Base-by-base conservation (phyloP, 768 basidiomycete species). In the Dictyophora rubrovolvata region DNA sequence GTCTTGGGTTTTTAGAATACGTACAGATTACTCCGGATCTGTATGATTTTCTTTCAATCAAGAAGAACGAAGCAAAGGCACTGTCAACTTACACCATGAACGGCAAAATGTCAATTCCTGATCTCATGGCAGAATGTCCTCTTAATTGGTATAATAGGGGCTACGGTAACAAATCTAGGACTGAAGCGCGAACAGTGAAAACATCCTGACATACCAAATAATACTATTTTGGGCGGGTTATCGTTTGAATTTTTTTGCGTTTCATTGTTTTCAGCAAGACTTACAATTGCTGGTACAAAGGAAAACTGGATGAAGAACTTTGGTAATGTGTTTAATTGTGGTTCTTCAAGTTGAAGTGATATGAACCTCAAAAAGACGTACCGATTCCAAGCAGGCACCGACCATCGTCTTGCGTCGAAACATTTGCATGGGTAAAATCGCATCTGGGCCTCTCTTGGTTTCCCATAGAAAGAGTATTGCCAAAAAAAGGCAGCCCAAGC, bases 51-150 rank as follows among this genome's bases (percentile, higher is more conserved):
- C 28, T 28, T 20, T 56, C 48, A 68, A 69, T 46, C 67, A 67
- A 47, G 65, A 34, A 69, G 8, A n/a, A 14, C 22, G n/a, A n/a
- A n/a, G 53, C 14, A 36, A 4, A 36, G 36, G 4, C 16, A 33
- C 17, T 36, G 20, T 69, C 65, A 47, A 71, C 65, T 12, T 65
- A 63, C 54, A 72, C 56, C 68, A 72, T 70, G 66, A 70, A 74
- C 1, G 72, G 69, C 16, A 77, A 65, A 58, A 75, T 74, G 63
- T 74, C 71, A 53, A 75, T 69, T 36, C 74, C 75, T 9, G 69
- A 68, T 59, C 71, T 67, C 37, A 69, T 70, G 1, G 75, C 70
- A 1, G 71, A 65, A 56, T 70, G 72, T 18, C 69, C 69, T 46
- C 65, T 66, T 17, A 62, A 55, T 65, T 74, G 71, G 57, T 69